Evolutionary conservation across 2,329 filamentous ascomycete genomes (phyloP).

Genomic region (Cercospora sojina): DNA sequence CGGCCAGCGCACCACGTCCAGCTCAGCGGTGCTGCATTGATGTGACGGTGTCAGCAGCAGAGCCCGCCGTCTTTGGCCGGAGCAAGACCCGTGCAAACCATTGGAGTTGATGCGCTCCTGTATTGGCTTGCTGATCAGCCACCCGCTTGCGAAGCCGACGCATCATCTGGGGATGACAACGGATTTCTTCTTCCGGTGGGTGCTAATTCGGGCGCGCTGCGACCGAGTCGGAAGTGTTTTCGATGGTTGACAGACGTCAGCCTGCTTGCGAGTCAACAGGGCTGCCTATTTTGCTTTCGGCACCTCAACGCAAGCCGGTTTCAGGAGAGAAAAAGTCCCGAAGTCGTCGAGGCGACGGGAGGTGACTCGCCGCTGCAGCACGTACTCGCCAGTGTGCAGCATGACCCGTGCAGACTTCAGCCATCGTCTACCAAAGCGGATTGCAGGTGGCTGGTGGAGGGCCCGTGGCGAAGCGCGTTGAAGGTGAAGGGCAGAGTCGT

Average conservation of each 20-base stretch:
- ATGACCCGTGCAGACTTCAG: neutral
- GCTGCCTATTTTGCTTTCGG: neutral
- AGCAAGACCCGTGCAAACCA: neutral
- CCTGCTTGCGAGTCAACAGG: neutral
- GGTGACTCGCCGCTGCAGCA: neutral
- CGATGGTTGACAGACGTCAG: neutral
- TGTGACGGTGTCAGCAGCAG: neutral
- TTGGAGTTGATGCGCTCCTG: neutral
- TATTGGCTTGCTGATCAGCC: neutral
- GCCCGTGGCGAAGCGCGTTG: neutral
- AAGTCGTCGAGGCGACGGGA: neutral
- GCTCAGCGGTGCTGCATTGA: slow-evolving; percentile 4
- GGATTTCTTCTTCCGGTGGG: neutral
- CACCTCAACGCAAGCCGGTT: neutral
- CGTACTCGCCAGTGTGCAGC: neutral
- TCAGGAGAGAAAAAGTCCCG: neutral
- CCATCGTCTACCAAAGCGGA: neutral
- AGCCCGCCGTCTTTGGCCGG: neutral
- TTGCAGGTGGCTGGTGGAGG: neutral
- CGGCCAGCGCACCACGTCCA: neutral
- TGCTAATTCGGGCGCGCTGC: neutral
- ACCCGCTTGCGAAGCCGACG: neutral
- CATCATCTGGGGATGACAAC: neutral
- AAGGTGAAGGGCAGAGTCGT: neutral
- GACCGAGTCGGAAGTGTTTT: neutral